These are phyloP conservation scores for Mikania micrantha DNA, from an alignment of 129 eudicot species.

Conservation along the genomic window DNA sequence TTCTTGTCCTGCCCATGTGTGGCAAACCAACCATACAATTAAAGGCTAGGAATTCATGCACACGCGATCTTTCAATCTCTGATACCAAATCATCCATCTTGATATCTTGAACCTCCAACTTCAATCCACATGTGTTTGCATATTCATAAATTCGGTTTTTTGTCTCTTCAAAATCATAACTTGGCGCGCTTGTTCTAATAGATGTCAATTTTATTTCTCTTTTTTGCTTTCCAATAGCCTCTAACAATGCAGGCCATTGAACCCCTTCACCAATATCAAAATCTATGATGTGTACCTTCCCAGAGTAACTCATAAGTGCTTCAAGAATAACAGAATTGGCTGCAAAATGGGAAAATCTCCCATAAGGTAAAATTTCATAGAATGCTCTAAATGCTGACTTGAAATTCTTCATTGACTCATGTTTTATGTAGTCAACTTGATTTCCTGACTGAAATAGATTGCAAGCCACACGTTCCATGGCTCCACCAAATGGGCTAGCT, in stretches of 20 bases:
- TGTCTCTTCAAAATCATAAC: conserved; percentile 35
- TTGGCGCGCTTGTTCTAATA: conserved; percentile 20
- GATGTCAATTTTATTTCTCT: conserved; percentile 34
- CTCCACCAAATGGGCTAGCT: conserved; percentile 43
- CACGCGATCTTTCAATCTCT: conserved; percentile 1
- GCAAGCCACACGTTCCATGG: conserved; percentile 45
- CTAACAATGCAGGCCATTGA: conserved; percentile 59
- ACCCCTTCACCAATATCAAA: conserved; percentile 55
- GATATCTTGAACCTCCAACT: conserved; percentile 33
- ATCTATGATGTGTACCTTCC: conserved; percentile 41
- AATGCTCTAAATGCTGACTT: conserved; percentile 40
- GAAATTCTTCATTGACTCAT: conserved; percentile 37
- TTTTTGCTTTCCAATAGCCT: conserved; percentile 29
- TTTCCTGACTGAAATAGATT: conserved; percentile 31
- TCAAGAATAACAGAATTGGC: conserved; percentile 57
- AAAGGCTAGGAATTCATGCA: conserved; percentile 44
- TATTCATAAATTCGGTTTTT: conserved; percentile 29
- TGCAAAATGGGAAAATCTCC: conserved; percentile 52
- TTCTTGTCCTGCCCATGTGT: conserved; percentile 45
- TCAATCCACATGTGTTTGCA: conserved; percentile 33
- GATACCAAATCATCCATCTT: conserved; percentile 16
- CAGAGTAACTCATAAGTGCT: conserved; percentile 31
- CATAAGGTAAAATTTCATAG: conserved; percentile 43
- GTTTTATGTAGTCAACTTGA: conserved; percentile 38
- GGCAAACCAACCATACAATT: conserved; percentile 57